phyloP scores from a whole-genome alignment of 352 stramenopile species.

The Plasmopara muralis region DNA sequence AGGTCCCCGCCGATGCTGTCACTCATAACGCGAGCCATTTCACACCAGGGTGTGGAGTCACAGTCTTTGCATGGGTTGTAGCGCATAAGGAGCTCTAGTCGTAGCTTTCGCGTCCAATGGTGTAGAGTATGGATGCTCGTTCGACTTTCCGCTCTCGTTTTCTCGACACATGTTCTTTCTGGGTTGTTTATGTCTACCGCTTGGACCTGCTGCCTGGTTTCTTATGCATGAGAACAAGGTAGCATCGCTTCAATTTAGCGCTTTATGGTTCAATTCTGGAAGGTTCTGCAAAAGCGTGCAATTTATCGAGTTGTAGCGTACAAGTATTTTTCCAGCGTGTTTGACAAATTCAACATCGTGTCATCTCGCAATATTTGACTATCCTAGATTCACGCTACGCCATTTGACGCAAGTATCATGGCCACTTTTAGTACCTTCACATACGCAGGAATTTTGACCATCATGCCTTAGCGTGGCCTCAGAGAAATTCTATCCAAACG shows the following conservation, averaged over 20 bases:
- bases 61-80: conserved; percentile 16
- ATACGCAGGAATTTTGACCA: conserved; percentile 37
- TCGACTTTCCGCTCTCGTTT: conserved; percentile 47
- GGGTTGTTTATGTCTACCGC: conserved; percentile 27
- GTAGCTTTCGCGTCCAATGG: conserved; percentile 48
- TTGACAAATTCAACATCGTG: conserved; percentile 60
- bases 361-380: conserved; percentile 44
- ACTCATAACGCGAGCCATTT: conserved; percentile 48
- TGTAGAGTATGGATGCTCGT: conserved; percentile 46
- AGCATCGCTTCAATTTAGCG: too few relatives aligned
- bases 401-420: conserved; percentile 52
- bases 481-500: conserved; percentile 31
- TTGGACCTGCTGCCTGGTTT: conserved; percentile 28
- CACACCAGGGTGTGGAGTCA: too few relatives aligned
- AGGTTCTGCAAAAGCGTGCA: conserved; percentile 46
- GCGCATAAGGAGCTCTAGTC: conserved; percentile 32
- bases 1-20: conserved; percentile 55
- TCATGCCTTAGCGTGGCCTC: conserved; percentile 44
- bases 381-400: conserved; percentile 50
- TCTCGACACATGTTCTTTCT: conserved; percentile 43
- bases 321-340: conserved; percentile 57
- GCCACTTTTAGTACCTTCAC: conserved; percentile 41
- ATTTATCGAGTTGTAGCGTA: conserved; percentile 57
- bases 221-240: conserved; percentile 18
- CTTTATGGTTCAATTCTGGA: conserved; percentile 43